Percentiles rank a stretch among this genome's conserved stretches.
Evolutionary conservation across 192 early-diverging fungal genomes (phyloP).

Genomic region (Fimicolochytrium jonesii): DNA sequence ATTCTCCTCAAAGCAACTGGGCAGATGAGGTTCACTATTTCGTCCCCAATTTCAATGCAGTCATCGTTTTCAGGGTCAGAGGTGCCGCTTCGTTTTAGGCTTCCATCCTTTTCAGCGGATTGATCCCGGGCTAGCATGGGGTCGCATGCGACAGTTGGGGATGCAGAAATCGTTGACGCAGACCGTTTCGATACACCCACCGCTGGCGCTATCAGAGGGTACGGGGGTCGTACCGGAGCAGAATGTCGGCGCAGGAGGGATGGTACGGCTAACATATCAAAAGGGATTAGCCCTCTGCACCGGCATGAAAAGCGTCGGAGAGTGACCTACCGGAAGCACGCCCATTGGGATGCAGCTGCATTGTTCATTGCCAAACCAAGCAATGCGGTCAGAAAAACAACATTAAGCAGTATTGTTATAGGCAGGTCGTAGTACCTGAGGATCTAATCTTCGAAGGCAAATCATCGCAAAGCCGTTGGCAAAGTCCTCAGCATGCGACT

Average conservation of each 20-base stretch:
- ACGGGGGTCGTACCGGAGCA: constrained; percentile 15
- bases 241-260: constrained; percentile 21
- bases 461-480: constrained; percentile 22
- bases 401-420: too few species aligned
- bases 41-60: constrained; percentile 24
- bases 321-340: too few species aligned
- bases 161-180: constrained; percentile 6
- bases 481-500: constrained; percentile 13
- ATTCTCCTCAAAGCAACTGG: constrained; percentile 17
- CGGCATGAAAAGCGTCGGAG: too few species aligned
- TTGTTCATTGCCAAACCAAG: too few species aligned
- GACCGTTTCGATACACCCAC: constrained; percentile 6
- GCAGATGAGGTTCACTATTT: constrained; percentile 22
- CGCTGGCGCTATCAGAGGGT: constrained; percentile 1
- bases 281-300: too few species aligned
- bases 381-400: too few species aligned
- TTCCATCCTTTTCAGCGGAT: too few species aligned
- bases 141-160: not conserved
- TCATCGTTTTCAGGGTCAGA: not conserved
- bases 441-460: constrained; percentile 14
- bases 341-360: too few species aligned
- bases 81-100: not conserved
- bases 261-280: not conserved
- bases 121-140: not conserved
- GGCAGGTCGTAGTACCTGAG: constrained; percentile 4